Percentiles rank a stretch among this genome's conserved stretches.
Conservation (phyloP, 176 grass and related monocot species). For the Urochloa ruziziensis region DNA sequence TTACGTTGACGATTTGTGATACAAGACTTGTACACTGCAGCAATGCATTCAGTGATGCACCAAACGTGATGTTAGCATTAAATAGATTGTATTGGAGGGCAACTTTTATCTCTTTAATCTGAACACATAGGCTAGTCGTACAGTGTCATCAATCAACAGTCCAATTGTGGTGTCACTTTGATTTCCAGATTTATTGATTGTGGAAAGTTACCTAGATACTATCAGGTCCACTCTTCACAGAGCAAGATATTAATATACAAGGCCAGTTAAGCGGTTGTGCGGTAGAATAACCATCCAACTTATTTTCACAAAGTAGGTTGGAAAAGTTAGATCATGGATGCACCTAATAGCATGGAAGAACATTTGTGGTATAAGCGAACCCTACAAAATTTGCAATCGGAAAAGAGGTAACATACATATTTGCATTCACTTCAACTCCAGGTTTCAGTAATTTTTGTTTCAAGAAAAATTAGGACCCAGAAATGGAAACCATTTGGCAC, state of each 20-base stretch:
- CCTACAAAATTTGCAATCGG: background rate
- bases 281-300: background rate
- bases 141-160: background rate
- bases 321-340: background rate
- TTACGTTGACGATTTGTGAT: background rate
- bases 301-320: conserved; percentile 4
- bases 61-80: conserved; percentile 1
- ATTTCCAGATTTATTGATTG: background rate
- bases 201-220: background rate
- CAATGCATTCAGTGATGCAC: background rate
- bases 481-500: conserved; percentile 8
- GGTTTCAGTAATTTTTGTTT: background rate
- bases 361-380: background rate
- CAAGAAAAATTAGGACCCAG: background rate
- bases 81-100: background rate
- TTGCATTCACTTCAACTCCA: background rate
- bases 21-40: background rate
- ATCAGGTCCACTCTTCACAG: background rate
- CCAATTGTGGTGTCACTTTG: background rate
- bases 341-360: background rate
- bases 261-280: background rate
- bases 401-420: background rate
- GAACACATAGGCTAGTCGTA: background rate
- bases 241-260: background rate
- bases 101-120: conserved; percentile 12